Evolutionary conservation across 768 basidiomycete species (phyloP), one percentile per base, ranked within the genome.

Genomic region (Boletus sp.): DNA sequence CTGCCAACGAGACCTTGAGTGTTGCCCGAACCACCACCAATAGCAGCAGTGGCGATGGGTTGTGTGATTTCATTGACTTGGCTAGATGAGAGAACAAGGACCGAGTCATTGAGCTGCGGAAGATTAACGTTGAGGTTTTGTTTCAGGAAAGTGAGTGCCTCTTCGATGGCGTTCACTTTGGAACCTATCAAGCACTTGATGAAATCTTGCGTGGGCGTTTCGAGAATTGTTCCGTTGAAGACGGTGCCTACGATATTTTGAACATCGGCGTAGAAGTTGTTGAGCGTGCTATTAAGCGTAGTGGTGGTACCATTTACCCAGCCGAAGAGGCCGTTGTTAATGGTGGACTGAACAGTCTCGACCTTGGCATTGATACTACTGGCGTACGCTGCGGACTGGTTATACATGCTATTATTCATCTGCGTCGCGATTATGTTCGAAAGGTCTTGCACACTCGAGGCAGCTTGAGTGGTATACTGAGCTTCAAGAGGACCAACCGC

Each of bases 251-350:
- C 92, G 7, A 83, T 79, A 44, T 81, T 77, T 72, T 96, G 90
- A 33, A 99, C 75, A 49, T 93, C 94, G 54, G 77, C 77, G 74
- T 98, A 98, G 72, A 99, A 96, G 46, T 78, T 79, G 68, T 83
- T 87, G 65, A 99, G 76, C 4, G 96, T 97, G 63, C 78, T 76
- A 71, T 99, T 99, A 52, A 99, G 80, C 7, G 87, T 85, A 4
- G 84, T 85, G 1, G 94, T 96, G 8, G 96, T 96, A 17, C 78
- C 81, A 64, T 98, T 94, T 48, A 98, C 87, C 95, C 95, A 98
- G 10, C 94, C 94, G 60, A 98, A 96, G 46, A 98, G 74, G 28
- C 89, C 90, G 40, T 92, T 76, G 69, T 98, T 92, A 72, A 98
- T 83, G 7, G 84, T 82, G 39, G 76, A 78, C 74, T 98, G 91